These are phyloP conservation scores for Cryphonectria naterciae DNA, from an alignment of 2,329 filamentous ascomycete genomes.

Conservation along the genomic window DNA sequence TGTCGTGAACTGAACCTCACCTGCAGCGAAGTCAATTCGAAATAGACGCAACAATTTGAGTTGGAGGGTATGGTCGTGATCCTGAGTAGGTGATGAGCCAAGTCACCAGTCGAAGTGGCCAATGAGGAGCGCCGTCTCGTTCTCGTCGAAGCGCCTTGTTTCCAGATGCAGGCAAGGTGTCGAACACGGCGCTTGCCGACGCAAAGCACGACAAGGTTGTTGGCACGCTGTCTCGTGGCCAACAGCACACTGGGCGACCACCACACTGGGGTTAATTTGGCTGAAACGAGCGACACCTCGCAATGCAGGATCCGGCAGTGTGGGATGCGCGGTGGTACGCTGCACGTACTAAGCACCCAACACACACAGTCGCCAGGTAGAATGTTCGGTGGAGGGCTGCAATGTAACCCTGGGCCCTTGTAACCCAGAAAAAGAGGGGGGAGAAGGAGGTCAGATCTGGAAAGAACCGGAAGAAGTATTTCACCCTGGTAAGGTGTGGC, in stretches of 20 bases:
- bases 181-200: conserved; percentile 28
- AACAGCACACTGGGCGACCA: conserved; percentile 15
- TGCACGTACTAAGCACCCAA: not conserved
- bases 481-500: conserved; percentile 6
- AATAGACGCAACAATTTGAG: conserved; percentile 23
- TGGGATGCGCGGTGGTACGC: not conserved
- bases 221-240: conserved; percentile 24
- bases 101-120: conserved; percentile 13
- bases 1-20: conserved; percentile 10
- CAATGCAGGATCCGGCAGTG: conserved; percentile 18
- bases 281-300: conserved; percentile 26
- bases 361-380: conserved; percentile 2
- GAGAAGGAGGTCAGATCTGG: not conserved
- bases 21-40: not conserved
- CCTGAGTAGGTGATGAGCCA: conserved; percentile 8
- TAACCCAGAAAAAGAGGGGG: not conserved
- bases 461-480: not conserved
- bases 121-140: conserved; percentile 22
- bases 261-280: conserved; percentile 8
- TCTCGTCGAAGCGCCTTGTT: conserved; percentile 25
- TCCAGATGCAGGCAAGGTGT: conserved; percentile 18
- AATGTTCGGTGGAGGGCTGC: conserved; percentile 6
- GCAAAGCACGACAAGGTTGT: conserved; percentile 18
- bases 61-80: conserved; percentile 8
- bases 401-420: conserved; percentile 20